Evolutionary conservation across 1,284 basidiomycete species (phyloP).

Genomic region (Ustanciosporium gigantosporum): DNA sequence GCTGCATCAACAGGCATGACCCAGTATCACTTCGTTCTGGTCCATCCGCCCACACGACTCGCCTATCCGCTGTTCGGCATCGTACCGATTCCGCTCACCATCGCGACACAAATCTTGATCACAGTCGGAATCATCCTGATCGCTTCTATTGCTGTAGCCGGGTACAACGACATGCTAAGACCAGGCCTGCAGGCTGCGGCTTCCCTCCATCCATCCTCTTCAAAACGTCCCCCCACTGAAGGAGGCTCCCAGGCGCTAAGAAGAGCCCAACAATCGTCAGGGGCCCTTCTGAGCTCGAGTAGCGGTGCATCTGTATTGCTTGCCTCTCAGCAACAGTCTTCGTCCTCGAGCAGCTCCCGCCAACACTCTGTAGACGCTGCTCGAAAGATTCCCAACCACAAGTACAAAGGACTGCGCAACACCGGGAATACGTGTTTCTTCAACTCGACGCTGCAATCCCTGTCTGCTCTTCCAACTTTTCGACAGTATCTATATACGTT

Average conservation of each 20-base stretch:
- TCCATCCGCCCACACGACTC: constrained; percentile 16
- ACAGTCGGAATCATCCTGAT: constrained; percentile 9
- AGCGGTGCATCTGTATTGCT: neutral
- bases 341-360: constrained; percentile 10
- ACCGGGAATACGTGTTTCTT: constrained; percentile 60
- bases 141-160: constrained; percentile 3
- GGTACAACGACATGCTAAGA: constrained; percentile 27
- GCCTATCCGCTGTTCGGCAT: constrained; percentile 21
- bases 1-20: too few species aligned
- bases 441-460: constrained; percentile 55
- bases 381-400: constrained; percentile 10
- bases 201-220: constrained; percentile 17
- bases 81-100: constrained; percentile 7
- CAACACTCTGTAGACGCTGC: constrained; percentile 1
- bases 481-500: constrained; percentile 33
- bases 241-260: constrained; percentile 1
- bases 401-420: constrained; percentile 49
- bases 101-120: constrained; percentile 15
- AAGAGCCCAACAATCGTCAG: neutral
- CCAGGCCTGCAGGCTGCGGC: constrained; percentile 26
- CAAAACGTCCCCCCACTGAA: neutral
- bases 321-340: neutral
- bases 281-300: neutral
- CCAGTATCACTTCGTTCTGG: constrained; percentile 35
- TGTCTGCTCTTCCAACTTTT: constrained; percentile 37